Percentiles rank a stretch among this genome's conserved stretches.
Evolutionary conservation across 495 filamentous ascomycete species (phyloP).

Genomic region (Xylaria cubensis): DNA sequence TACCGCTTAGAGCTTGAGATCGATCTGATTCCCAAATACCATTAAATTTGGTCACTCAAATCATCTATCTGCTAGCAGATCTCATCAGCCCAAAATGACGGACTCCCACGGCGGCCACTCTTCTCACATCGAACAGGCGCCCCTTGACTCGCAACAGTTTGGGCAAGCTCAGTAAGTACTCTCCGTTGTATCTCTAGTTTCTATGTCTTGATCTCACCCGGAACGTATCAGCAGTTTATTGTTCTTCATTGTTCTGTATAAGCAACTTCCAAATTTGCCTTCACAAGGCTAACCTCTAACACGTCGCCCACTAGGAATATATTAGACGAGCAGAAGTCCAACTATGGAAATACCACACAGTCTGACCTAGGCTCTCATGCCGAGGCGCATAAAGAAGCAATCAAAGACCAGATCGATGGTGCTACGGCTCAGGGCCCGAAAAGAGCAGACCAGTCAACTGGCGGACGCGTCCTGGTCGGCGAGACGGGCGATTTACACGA

Average conservation of each 20-base stretch:
- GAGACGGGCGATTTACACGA: conserved; percentile 43
- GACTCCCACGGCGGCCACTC: conserved; percentile 33
- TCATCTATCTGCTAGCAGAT: neutral
- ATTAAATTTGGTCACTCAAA: neutral
- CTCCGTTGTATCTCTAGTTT: neutral
- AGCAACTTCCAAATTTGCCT: neutral
- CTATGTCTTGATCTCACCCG: too few relatives aligned
- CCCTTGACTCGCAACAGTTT: conserved; percentile 31
- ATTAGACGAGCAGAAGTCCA: conserved; percentile 32
- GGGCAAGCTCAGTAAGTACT: conserved; percentile 35
- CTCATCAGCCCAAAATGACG: conserved; percentile 29
- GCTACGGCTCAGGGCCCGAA: conserved; percentile 34
- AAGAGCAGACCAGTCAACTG: conserved; percentile 32
- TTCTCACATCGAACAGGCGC: conserved; percentile 31
- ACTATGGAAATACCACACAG: conserved; percentile 26
- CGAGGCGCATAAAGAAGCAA: conserved; percentile 29
- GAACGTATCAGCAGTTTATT: neutral
- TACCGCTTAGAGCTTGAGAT: neutral
- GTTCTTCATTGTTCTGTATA: neutral
- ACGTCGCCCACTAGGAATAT: conserved; percentile 27
- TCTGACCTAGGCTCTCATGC: conserved; percentile 30
- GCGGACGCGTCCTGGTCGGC: conserved; percentile 37
- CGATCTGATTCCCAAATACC: neutral
- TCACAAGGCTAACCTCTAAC: neutral
- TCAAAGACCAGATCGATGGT: conserved; percentile 41